Conservation (phyloP, 2,329 filamentous ascomycete species). For the Amauroascus verrucosus region DNA sequence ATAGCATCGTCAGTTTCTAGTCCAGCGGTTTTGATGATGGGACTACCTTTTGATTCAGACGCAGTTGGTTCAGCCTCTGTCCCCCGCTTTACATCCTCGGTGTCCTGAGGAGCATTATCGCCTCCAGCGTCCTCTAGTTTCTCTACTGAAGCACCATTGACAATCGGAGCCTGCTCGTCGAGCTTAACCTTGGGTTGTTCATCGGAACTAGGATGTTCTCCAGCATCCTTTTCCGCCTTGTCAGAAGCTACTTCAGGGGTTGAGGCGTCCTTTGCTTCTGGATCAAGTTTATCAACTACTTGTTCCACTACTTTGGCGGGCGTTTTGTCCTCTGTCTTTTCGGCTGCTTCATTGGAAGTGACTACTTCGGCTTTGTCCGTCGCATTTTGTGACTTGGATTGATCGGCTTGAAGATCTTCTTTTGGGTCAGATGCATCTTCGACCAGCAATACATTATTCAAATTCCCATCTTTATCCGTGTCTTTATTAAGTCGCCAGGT, state of each 20-base stretch:
- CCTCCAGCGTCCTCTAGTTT: neutral
- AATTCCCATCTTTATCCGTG: slow-evolving; percentile 20
- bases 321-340: neutral
- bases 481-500: slow-evolving; percentile 13
- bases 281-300: neutral
- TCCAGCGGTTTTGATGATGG: neutral
- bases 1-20: neutral
- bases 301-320: neutral
- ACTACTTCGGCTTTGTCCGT: neutral
- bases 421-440: slow-evolving; percentile 6
- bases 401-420: slow-evolving; percentile 12
- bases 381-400: slow-evolving; percentile 8
- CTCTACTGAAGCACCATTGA: slow-evolving; percentile 13
- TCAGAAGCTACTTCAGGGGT: slow-evolving; percentile 10
- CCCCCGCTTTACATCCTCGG: neutral
- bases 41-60: neutral
- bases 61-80: slow-evolving; percentile 1
- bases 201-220: neutral
- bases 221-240: neutral
- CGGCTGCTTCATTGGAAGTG: neutral
- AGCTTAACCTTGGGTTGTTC: neutral
- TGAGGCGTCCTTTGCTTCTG: neutral
- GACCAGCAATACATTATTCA: slow-evolving; percentile 18
- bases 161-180: slow-evolving; percentile 6
- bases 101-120: neutral